phyloP scores from a whole-genome alignment of 2,329 filamentous ascomycete species.

The Aspergillus nomiae region DNA sequence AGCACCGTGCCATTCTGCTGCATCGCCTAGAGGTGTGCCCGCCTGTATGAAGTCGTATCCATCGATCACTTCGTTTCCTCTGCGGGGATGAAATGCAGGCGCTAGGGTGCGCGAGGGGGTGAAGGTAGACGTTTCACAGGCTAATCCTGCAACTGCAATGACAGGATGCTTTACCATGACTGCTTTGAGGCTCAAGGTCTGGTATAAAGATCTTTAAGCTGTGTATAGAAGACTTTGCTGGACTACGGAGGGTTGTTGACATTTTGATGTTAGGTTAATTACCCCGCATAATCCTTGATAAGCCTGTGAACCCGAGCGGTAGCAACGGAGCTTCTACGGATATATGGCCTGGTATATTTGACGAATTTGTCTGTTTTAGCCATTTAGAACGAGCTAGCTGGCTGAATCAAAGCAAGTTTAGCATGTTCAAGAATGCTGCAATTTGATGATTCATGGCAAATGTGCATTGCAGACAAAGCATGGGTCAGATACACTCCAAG shows the following conservation, averaged over 20 bases:
- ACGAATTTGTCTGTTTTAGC: too few species aligned
- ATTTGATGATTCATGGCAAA: neutral
- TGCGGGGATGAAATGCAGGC: conserved; percentile 53
- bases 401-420: neutral
- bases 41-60: conserved; percentile 51
- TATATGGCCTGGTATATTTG: neutral
- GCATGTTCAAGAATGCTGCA: neutral
- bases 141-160: conserved; percentile 56
- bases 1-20: conserved; percentile 53
- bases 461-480: neutral
- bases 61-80: conserved; percentile 46
- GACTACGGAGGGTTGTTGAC: neutral
- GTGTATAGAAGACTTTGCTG: neutral
- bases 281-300: neutral
- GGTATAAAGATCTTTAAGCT: neutral
- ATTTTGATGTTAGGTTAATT: neutral
- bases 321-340: neutral
- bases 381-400: neutral
- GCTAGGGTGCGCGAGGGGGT: conserved; percentile 53
- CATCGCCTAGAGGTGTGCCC: conserved; percentile 43
- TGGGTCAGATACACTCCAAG: neutral
- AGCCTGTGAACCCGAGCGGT: neutral
- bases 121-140: conserved; percentile 58
- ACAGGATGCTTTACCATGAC: conserved; percentile 43
- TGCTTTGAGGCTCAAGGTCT: neutral